These are phyloP conservation scores for Camelina laxa DNA, from an alignment of 345 rosid genomes.

Conservation along the genomic window DNA sequence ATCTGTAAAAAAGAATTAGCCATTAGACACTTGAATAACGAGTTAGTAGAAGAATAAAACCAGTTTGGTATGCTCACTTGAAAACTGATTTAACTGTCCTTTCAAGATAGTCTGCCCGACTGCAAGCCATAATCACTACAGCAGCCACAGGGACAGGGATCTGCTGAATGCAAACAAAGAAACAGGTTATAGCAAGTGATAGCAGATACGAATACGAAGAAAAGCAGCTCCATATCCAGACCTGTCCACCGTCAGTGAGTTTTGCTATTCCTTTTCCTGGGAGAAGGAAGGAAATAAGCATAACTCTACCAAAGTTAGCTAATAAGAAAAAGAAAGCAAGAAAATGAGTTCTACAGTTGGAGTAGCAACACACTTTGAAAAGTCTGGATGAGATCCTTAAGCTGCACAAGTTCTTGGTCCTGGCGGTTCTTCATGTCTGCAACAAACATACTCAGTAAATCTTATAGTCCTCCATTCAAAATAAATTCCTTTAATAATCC, in stretches of 20 bases:
- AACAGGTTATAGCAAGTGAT: conserved; percentile 22
- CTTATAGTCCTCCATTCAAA: neutral
- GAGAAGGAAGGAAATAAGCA: conserved; percentile 45
- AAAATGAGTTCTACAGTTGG: neutral
- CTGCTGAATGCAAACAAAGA: conserved; percentile 51
- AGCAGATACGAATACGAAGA: conserved; percentile 16
- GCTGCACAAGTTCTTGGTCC: conserved; percentile 64
- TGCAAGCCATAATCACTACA: conserved; percentile 98
- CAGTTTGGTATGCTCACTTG: conserved; percentile 53
- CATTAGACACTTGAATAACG: conserved; percentile 16
- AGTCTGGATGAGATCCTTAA: conserved; percentile 69
- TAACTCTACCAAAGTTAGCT: neutral
- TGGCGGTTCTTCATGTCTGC: conserved; percentile 68
- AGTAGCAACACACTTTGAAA: conserved; percentile 63
- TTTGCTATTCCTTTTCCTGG: conserved; percentile 74
- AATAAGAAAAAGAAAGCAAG: neutral
- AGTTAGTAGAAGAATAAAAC: neutral
- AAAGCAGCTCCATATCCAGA: conserved; percentile 32
- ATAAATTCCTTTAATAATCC: neutral
- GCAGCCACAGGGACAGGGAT: conserved; percentile 85
- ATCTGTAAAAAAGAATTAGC: conserved; percentile 52
- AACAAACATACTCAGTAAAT: conserved; percentile 16
- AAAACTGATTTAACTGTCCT: conserved; percentile 80
- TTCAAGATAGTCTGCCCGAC: conserved; percentile 94
- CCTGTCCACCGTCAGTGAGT: conserved; percentile 62